These are phyloP conservation scores for Aureobasidium sp. DNA, from an alignment of 2,329 filamentous ascomycete genomes.

Conservation along the genomic window DNA sequence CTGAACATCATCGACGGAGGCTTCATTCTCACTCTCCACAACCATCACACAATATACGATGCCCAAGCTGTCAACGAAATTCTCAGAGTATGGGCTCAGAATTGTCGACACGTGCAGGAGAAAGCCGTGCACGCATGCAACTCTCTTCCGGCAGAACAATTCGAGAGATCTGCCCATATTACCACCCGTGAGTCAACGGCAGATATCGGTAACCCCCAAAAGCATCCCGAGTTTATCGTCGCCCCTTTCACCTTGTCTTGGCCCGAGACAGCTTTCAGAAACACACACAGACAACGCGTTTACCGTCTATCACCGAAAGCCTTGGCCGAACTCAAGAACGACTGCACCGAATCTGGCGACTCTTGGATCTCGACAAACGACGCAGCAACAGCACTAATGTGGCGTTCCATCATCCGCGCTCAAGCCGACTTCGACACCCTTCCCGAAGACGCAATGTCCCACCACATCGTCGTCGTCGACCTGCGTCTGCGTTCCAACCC, in stretches of 20 bases:
- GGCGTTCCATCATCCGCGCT: not conserved
- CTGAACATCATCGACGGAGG: not conserved
- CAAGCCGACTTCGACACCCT: not conserved
- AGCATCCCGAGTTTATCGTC: not conserved
- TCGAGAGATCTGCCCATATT: not conserved
- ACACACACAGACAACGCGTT: not conserved
- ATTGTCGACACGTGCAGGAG: not conserved
- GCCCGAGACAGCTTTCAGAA: not conserved
- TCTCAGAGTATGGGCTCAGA: not conserved
- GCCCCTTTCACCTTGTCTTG: not conserved
- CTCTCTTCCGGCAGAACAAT: not conserved
- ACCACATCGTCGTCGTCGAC: not conserved
- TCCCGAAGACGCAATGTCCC: not conserved
- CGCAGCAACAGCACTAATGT: not conserved
- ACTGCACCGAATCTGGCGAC: not conserved
- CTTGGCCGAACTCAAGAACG: not conserved
- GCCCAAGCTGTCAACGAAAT: slow-evolving; percentile 2
- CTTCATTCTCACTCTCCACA: not conserved
- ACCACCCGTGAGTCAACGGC: not conserved
- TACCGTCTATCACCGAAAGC: not conserved
- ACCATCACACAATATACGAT: not conserved
- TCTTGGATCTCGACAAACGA: slow-evolving; percentile 2
- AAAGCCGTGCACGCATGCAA: not conserved
- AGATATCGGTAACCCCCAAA: not conserved
- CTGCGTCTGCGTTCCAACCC: not conserved